Conservation (phyloP, 129 eudicot species). For the Chrysanthemum makinoi region DNA sequence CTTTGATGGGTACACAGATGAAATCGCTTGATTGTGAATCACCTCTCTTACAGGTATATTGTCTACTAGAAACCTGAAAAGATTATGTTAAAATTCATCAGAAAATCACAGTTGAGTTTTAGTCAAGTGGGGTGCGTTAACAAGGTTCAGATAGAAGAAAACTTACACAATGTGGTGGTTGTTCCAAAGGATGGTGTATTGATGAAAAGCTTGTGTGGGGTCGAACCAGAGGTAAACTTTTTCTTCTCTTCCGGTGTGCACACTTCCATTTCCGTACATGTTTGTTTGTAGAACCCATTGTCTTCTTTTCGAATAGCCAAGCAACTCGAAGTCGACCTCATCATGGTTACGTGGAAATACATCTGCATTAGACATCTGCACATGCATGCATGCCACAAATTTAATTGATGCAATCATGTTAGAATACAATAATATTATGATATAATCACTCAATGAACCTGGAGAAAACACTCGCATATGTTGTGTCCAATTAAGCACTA, state of each 20-base stretch:
- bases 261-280: conserved; percentile 92
- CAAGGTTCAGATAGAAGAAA: background rate
- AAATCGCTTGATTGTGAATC: conserved; percentile 50
- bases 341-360: conserved; percentile 79
- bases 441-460: too few species aligned
- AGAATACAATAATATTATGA: background rate
- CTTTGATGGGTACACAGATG: conserved; percentile 79
- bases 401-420: conserved; percentile 5
- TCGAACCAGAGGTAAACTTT: conserved; percentile 93
- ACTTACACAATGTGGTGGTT: conserved; percentile 87
- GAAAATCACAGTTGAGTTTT: background rate
- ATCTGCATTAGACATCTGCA: conserved; percentile 83
- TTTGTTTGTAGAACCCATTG: conserved; percentile 94
- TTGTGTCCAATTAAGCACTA: too few species aligned
- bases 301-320: conserved; percentile 69
- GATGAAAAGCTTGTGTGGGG: conserved; percentile 69
- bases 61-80: conserved; percentile 83
- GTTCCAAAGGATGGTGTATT: conserved; percentile 92
- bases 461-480: too few species aligned
- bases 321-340: conserved; percentile 87
- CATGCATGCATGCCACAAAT: conserved; percentile 23
- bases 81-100: background rate
- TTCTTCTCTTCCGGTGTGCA: conserved; percentile 87
- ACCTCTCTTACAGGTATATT: conserved; percentile 90
- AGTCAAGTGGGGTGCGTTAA: background rate